Evolutionary conservation across 805 yeast species (phyloP).

Genomic region (Deakozyma indianensis): DNA sequence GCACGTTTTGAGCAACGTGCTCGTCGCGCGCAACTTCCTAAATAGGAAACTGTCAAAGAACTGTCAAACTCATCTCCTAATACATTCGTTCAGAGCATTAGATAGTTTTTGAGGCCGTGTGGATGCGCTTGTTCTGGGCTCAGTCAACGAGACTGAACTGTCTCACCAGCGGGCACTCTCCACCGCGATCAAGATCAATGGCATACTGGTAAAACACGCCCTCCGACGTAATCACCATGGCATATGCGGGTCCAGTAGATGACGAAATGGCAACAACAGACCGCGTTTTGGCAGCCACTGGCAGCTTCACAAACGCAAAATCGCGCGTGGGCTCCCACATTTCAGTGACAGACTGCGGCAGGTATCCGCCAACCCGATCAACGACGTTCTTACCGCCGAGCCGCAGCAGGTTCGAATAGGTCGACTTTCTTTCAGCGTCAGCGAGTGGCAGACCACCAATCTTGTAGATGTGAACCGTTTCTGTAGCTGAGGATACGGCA

Average conservation of each 20-base stretch:
- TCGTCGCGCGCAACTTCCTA: no score
- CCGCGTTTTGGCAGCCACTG: slow-evolving; percentile 21
- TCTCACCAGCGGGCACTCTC: slow-evolving; percentile 71
- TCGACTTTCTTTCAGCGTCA: slow-evolving; percentile 16
- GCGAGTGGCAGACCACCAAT: slow-evolving; percentile 31
- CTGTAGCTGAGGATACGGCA: slow-evolving; percentile 78
- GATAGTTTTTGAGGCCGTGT: no score
- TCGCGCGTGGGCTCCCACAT: slow-evolving; percentile 80
- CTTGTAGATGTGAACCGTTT: slow-evolving; percentile 84
- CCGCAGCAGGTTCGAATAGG: background rate
- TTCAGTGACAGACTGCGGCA: slow-evolving; percentile 68
- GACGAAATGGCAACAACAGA: slow-evolving; percentile 26
- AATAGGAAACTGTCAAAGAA: no score
- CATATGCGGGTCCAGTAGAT: slow-evolving; percentile 22
- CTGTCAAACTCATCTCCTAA: no score
- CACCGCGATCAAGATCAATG: slow-evolving; percentile 78
- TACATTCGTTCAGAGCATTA: no score
- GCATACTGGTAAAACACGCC: slow-evolving; percentile 75
- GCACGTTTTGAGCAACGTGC: no score
- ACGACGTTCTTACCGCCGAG: slow-evolving; percentile 27
- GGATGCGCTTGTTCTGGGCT: no score
- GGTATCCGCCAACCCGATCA: slow-evolving; percentile 73
- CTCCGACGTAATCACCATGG: slow-evolving; percentile 62
- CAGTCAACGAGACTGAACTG: slow-evolving; percentile 39
- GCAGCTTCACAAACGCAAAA: slow-evolving; percentile 76